Evolutionary conservation across 352 stramenopile genomes (phyloP).

Genomic region (Globisporangium nodosum): DNA sequence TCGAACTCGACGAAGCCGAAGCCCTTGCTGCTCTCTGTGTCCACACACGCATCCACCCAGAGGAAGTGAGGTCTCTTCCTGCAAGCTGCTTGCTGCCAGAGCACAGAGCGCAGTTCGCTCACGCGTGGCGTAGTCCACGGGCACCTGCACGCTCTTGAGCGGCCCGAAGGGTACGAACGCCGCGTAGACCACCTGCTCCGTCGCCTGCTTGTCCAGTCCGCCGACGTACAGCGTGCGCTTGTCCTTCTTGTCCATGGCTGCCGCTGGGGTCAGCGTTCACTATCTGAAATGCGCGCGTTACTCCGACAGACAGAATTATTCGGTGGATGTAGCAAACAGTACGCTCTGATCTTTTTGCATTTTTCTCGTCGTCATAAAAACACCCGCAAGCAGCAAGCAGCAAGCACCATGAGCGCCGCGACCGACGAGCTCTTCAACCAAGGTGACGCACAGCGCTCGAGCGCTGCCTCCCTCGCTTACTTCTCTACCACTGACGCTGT

Average conservation of each 20-base stretch:
- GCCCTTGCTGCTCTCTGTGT: constrained; percentile 75
- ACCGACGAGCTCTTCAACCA: constrained; percentile 85
- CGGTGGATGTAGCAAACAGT: not conserved
- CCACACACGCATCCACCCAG: not conserved
- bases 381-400: constrained; percentile 2
- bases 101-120: constrained; percentile 13
- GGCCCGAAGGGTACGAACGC: constrained; percentile 82
- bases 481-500: not conserved
- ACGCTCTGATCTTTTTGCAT: not conserved
- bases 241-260: constrained; percentile 32
- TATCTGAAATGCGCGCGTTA: not conserved
- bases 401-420: constrained; percentile 54
- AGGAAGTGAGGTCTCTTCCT: not conserved
- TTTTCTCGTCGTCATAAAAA: not conserved
- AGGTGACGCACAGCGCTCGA: constrained; percentile 22
- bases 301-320: not conserved
- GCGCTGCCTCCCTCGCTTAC: not conserved
- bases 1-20: constrained; percentile 95
- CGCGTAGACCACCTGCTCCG: constrained; percentile 80
- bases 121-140: constrained; percentile 65
- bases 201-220: constrained; percentile 86
- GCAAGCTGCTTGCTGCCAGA: not conserved
- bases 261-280: constrained; percentile 11
- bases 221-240: constrained; percentile 88
- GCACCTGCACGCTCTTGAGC: constrained; percentile 77